A percentile compares a stretch with the other conserved stretches of the same genome.
Evolutionary conservation across 352 stramenopile genomes (phyloP).

Genomic region (Phytopythium oedochilum): DNA sequence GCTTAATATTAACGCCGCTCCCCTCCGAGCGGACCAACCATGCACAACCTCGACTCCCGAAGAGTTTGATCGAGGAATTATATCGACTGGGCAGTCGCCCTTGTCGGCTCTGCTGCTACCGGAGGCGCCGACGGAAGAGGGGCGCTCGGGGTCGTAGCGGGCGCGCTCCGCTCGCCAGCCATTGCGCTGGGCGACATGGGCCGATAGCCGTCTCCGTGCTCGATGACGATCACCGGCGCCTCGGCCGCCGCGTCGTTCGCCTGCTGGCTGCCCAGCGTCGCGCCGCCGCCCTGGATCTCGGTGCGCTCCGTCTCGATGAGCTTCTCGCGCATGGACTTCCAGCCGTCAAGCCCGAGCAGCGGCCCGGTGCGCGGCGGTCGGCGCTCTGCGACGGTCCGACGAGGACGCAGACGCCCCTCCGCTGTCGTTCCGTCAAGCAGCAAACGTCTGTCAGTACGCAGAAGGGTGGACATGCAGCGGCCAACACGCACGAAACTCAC

Average conservation of each 20-base stretch:
- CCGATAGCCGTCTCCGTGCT: constrained; percentile 37
- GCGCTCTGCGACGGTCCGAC: background rate
- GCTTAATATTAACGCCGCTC: too few relatives aligned
- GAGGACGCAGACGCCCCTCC: background rate
- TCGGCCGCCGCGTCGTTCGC: constrained; percentile 11
- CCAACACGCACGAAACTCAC: background rate
- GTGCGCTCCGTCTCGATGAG: constrained; percentile 32
- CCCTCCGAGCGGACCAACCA: too few relatives aligned
- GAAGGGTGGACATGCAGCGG: background rate
- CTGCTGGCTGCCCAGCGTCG: constrained; percentile 5
- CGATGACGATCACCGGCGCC: constrained; percentile 20
- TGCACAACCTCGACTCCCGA: background rate
- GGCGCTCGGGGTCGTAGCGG: background rate
- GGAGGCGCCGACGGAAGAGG: background rate
- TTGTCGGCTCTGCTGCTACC: background rate
- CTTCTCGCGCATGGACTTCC: constrained; percentile 47
- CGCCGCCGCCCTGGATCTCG: constrained; percentile 4
- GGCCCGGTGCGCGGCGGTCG: constrained; percentile 15
- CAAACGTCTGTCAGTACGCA: background rate
- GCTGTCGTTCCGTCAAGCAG: background rate
- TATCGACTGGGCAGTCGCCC: background rate
- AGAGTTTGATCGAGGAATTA: too few relatives aligned
- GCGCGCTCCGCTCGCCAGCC: background rate
- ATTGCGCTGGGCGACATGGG: constrained; percentile 28
- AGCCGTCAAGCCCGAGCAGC: constrained; percentile 32